These are phyloP conservation scores for Nannochloropsis oceanica DNA, from an alignment of 108 stramenopile species.

Conservation along the genomic window DNA sequence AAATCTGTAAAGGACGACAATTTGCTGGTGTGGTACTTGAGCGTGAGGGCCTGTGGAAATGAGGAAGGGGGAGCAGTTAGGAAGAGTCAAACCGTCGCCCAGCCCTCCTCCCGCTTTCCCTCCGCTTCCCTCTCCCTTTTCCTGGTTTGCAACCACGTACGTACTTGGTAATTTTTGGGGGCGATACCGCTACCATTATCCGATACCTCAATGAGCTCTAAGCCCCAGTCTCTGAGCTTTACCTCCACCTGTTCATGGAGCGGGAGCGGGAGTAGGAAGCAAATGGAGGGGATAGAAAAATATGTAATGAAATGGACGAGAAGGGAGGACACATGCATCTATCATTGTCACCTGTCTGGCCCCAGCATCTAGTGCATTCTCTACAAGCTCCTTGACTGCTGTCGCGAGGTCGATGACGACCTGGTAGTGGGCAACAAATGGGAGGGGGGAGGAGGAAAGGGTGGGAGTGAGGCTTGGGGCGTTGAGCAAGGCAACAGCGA, in stretches of 20 bases:
- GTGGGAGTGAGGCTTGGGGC: background rate
- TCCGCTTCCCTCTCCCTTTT: background rate
- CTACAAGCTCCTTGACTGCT: constrained; percentile 49
- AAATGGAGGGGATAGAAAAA: too few relatives aligned
- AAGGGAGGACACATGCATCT: too few relatives aligned
- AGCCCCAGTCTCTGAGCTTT: constrained; percentile 25
- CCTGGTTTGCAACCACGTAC: background rate
- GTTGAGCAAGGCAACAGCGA: too few relatives aligned
- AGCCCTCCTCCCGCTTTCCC: background rate
- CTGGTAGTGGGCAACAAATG: background rate
- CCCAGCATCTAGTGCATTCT: constrained; percentile 37
- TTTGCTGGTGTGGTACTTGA: constrained; percentile 41
- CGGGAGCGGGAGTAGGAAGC: too few relatives aligned
- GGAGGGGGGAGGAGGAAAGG: background rate
- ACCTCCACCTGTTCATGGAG: constrained; percentile 24
- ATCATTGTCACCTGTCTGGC: background rate
- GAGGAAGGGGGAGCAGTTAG: background rate
- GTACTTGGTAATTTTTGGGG: background rate
- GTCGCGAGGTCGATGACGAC: constrained; percentile 39
- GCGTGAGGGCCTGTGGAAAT: constrained; percentile 11
- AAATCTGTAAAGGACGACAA: constrained; percentile 31
- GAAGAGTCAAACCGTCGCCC: background rate
- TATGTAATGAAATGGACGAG: too few relatives aligned
- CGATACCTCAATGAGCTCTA: constrained; percentile 36
- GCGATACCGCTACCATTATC: constrained; percentile 43